Evolutionary conservation across 1,139 yeast genomes (phyloP).

Genomic region (Geotrichum restrictum): DNA sequence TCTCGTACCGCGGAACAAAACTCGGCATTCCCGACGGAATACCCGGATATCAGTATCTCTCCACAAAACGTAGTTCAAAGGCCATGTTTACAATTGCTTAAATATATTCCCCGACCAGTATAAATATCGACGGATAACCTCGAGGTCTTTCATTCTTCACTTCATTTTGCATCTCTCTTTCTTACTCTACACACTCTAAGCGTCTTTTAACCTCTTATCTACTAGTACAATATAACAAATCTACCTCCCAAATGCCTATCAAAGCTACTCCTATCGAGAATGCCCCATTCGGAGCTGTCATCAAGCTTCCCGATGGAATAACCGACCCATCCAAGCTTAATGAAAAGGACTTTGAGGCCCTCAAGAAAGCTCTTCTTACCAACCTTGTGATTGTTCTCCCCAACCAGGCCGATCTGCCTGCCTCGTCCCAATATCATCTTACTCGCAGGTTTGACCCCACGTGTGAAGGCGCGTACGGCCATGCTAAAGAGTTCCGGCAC

Average conservation of each 20-base stretch:
- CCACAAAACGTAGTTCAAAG: too few relatives aligned
- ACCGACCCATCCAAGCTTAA: constrained; percentile 69
- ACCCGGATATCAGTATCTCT: too few relatives aligned
- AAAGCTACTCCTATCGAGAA: constrained; percentile 43
- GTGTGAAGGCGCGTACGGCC: constrained; percentile 71
- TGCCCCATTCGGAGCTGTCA: constrained; percentile 63
- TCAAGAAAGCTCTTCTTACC: constrained; percentile 61
- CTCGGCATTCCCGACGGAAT: too few relatives aligned
- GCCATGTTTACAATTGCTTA: not conserved
- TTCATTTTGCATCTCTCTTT: not conserved
- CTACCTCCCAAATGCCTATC: not conserved
- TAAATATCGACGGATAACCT: not conserved
- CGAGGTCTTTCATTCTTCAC: not conserved
- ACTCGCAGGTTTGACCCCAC: constrained; percentile 77
- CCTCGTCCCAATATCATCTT: constrained; percentile 67
- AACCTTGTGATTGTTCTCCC: constrained; percentile 73
- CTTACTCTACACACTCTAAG: too few relatives aligned
- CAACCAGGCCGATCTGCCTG: constrained; percentile 58
- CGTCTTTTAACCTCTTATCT: not conserved
- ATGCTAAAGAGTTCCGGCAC: constrained; percentile 79
- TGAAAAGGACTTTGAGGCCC: constrained; percentile 58
- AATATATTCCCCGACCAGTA: not conserved
- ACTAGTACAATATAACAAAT: not conserved
- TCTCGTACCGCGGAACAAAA: too few relatives aligned
- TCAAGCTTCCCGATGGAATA: constrained; percentile 61